phyloP scores from a whole-genome alignment of 2,329 filamentous ascomycete genomes.

The Cladophialophora immunda region DNA sequence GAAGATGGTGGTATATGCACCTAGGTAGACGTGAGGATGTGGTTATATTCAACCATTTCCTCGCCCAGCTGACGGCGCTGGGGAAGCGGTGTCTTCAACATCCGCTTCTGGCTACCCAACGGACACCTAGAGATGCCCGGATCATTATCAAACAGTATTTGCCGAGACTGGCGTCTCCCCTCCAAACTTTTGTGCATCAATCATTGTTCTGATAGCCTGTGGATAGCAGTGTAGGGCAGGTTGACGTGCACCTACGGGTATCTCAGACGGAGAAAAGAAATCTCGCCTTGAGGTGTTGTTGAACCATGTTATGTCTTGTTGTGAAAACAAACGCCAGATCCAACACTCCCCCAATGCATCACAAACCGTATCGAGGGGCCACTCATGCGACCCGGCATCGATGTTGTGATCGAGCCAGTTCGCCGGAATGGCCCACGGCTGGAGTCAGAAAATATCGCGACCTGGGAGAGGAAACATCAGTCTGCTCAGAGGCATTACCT shows the following conservation, averaged over 20 bases:
- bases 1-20: neutral
- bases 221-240: constrained; percentile 35
- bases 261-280: constrained; percentile 33
- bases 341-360: constrained; percentile 69
- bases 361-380: constrained; percentile 44
- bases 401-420: constrained; percentile 75
- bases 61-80: neutral
- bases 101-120: neutral
- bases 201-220: neutral
- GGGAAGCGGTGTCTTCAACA: neutral
- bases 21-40: neutral
- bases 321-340: constrained; percentile 80
- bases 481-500: constrained; percentile 31
- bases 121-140: constrained; percentile 1
- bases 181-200: constrained; percentile 1
- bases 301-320: constrained; percentile 81
- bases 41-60: neutral
- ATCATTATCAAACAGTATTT: neutral
- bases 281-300: constrained; percentile 67
- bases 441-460: constrained; percentile 23
- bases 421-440: constrained; percentile 39
- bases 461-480: constrained; percentile 12
- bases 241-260: constrained; percentile 42
- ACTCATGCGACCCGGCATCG: constrained; percentile 59
- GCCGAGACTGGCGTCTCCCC: neutral